Evolutionary conservation across 2,329 filamentous ascomycete species (phyloP).

Genomic region (Nemania bipapillata): DNA sequence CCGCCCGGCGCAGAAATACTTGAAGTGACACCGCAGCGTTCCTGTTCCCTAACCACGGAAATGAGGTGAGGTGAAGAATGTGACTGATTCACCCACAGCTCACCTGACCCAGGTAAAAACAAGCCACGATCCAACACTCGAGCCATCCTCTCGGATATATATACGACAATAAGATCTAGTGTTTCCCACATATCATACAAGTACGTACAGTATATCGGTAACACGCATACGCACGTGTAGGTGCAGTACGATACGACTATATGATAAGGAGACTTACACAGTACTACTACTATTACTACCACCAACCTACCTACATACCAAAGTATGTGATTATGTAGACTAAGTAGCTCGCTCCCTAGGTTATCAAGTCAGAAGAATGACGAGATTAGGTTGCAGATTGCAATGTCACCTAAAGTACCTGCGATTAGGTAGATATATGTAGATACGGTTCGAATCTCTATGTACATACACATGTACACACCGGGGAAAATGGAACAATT

Average conservation of each 20-base stretch:
- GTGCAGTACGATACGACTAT: no score
- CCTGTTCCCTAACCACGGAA: not conserved
- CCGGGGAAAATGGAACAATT: not conserved
- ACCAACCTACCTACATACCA: no score
- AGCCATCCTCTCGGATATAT: not conserved
- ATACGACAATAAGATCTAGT: not conserved
- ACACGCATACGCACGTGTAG: no score
- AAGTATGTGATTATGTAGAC: no score
- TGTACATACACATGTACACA: not conserved
- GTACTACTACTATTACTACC: no score
- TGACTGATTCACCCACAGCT: not conserved
- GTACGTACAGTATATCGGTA: no score
- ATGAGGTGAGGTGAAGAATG: constrained; percentile 11
- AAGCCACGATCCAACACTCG: not conserved
- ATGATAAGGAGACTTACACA: no score
- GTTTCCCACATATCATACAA: no score
- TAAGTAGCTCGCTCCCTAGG: no score
- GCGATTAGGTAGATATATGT: not conserved
- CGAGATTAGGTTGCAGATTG: not conserved
- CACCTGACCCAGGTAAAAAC: not conserved
- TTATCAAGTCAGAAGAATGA: constrained; percentile 27
- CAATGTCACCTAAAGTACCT: no score
- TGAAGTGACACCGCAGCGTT: constrained; percentile 3
- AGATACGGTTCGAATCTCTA: not conserved
- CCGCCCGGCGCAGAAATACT: no score